Conservation (phyloP, 1,284 basidiomycete genomes). For the Ceratobasidium sp. region DNA sequence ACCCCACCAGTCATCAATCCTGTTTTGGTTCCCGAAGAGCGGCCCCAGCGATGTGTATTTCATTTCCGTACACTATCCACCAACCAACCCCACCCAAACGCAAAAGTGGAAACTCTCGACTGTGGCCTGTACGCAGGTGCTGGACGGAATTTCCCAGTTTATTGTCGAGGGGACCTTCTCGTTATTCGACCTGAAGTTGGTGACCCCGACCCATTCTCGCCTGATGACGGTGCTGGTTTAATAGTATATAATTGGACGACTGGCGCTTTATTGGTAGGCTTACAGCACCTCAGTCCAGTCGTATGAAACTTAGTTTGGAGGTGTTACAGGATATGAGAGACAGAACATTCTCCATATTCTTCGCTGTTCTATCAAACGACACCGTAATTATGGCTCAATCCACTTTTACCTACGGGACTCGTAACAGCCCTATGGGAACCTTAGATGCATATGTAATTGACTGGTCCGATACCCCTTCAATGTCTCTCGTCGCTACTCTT, state of each 20-base stretch:
- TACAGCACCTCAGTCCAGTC: background rate
- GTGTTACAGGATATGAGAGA: constrained; percentile 9
- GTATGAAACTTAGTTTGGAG: background rate
- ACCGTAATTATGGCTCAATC: background rate
- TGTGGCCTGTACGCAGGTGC: background rate
- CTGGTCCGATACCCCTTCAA: constrained; percentile 5
- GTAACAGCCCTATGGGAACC: constrained; percentile 4
- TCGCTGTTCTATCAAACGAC: constrained; percentile 1
- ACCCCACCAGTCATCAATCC: background rate
- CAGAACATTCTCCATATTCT: background rate
- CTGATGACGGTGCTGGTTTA: background rate
- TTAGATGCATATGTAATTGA: constrained; percentile 7
- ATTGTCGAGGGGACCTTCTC: constrained; percentile 2
- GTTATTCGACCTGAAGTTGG: background rate
- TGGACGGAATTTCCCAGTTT: background rate
- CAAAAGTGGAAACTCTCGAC: background rate
- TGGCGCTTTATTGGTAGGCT: constrained; percentile 15
- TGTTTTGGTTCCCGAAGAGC: background rate
- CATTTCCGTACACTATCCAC: constrained; percentile 29
- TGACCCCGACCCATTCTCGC: background rate
- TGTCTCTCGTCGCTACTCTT: constrained; percentile 4
- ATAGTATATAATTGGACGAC: constrained; percentile 21
- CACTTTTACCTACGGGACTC: constrained; percentile 13
- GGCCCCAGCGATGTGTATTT: background rate
- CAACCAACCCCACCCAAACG: constrained; percentile 2